Base-by-base conservation (phyloP, 192 early-diverging fungal species). In the Chytriomyces confervae region DNA sequence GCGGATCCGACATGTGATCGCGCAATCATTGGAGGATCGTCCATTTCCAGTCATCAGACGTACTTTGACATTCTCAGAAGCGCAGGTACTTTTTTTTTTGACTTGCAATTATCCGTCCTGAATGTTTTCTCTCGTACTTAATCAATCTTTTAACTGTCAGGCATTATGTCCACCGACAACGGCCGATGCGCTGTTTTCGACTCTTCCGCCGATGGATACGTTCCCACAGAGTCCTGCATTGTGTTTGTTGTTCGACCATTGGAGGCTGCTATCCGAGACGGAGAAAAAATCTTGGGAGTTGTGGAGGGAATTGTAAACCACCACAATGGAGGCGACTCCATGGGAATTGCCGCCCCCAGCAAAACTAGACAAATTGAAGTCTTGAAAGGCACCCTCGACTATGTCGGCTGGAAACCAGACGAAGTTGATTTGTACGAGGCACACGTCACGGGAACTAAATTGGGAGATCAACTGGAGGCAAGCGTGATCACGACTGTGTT, bases 371-470 rank as follows among this genome's bases (percentile, higher is more conserved):
- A 50, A 18, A 62, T 44, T 23, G 11, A 13, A 18, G 69, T 44
- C 49, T 50, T 70, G 36, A 70, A 70, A 11, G 46, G 46, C 10
- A 11, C 18, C 29, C 24, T 70, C 10, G 13, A 16, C 11, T 16
- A 18, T 16, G 49, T 44, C 27, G 29, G 29, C 10, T 70, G 49
- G 69, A 50, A 47, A 1, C 16, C 11, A 11, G 69, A 70, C 3
- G 69, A 70, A 16, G 60, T 70, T 24, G 69, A 70, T 13, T 70
- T 70, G 10, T 11, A 50, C 23, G 69, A 70, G 27, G 69, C 69
- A 3, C 69, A 70, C 69, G 69, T 24, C 10, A 70, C 69, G n/a
- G 69, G 69, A 47, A 70, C 69, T 70, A 70, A 70, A 48, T 23
- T 44, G 49, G 69, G 69, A n/a, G 69, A 70, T 48, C 49, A 18